Conservation (phyloP, 345 rosid species). For the Heritiera fomes region DNA sequence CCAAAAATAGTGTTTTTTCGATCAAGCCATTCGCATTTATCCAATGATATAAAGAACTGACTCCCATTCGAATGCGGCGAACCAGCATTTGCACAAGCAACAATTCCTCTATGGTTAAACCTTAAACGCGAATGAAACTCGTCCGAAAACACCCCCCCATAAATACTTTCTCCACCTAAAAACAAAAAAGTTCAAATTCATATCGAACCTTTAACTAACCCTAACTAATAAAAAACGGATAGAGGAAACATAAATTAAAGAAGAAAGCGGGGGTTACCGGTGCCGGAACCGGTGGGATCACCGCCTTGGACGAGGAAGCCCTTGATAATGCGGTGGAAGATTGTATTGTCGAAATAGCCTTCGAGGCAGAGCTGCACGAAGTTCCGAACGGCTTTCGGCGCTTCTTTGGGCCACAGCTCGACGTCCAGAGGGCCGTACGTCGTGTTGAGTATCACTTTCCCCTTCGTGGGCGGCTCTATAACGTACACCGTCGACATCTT, state of each 20-base stretch:
- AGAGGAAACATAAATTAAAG: not conserved
- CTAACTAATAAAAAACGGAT: not conserved
- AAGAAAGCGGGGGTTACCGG: constrained; percentile 44
- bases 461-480: constrained; percentile 92
- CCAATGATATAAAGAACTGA: constrained; percentile 90
- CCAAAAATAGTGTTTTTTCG: constrained; percentile 79
- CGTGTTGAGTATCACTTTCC: constrained; percentile 78
- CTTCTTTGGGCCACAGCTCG: constrained; percentile 97
- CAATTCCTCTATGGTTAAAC: constrained; percentile 86
- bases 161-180: constrained; percentile 86
- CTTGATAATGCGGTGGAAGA: constrained; percentile 89
- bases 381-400: constrained; percentile 89
- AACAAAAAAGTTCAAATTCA: constrained; percentile 9
- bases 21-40: constrained; percentile 93
- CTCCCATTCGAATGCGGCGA: constrained; percentile 85
- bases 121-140: constrained; percentile 87
- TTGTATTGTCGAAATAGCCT: constrained; percentile 79
- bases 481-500: constrained; percentile 87
- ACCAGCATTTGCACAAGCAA: constrained; percentile 93
- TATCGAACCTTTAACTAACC: not conserved
- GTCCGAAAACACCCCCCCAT: constrained; percentile 67
- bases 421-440: constrained; percentile 84
- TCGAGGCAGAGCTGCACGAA: constrained; percentile 94
- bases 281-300: constrained; percentile 87
- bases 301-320: constrained; percentile 90